These are phyloP conservation scores for Fusarium miscanthi DNA, from an alignment of 2,329 filamentous ascomycete genomes.

Conservation along the genomic window DNA sequence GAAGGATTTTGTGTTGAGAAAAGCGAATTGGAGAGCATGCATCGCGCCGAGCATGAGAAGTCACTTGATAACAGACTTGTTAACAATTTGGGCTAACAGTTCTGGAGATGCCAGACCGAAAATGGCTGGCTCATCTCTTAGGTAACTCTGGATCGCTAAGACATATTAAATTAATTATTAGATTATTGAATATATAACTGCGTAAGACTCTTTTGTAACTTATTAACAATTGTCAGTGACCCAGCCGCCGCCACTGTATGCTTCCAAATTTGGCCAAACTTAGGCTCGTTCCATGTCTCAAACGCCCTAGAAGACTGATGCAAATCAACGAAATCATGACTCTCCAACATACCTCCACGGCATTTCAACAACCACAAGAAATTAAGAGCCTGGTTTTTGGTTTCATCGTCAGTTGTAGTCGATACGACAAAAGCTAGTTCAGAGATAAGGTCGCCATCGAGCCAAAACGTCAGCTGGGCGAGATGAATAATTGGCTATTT, in stretches of 20 bases:
- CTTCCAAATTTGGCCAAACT: not conserved
- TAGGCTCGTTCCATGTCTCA: not conserved
- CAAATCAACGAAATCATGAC: not conserved
- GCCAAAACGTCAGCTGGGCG: not conserved
- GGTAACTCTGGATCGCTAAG: too few species aligned
- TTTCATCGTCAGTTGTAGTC: not conserved
- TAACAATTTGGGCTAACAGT: too few species aligned
- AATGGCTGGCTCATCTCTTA: too few species aligned
- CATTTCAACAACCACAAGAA: not conserved
- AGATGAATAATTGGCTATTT: not conserved
- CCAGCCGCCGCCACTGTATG: not conserved
- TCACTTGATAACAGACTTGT: too few species aligned
- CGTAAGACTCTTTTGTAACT: not conserved
- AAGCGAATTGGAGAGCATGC: too few species aligned
- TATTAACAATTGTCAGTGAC: not conserved
- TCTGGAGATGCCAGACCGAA: too few species aligned
- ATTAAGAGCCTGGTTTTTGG: not conserved
- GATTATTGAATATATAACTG: accelerated
- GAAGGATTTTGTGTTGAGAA: too few species aligned
- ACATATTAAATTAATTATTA: not conserved
- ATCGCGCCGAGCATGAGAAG: too few species aligned
- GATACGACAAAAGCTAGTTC: not conserved
- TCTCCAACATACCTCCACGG: not conserved
- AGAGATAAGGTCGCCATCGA: not conserved
- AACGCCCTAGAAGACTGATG: not conserved